Conservation (phyloP, 345 rosid species). For the Boechera retrofracta region DNA sequence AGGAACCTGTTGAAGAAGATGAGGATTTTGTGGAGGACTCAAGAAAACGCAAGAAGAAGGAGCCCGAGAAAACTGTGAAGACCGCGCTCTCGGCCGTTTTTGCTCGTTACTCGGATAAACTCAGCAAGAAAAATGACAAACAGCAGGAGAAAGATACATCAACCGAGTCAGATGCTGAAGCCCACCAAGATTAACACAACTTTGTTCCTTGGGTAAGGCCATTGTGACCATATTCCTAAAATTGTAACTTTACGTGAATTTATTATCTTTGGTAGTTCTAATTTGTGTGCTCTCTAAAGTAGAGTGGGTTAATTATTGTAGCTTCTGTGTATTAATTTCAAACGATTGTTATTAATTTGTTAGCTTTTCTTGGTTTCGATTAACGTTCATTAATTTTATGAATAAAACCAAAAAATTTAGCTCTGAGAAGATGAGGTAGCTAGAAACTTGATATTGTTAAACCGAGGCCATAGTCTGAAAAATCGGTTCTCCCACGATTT, state of each 20-base stretch:
- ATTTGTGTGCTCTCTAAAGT: background rate
- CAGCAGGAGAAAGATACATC: constrained; percentile 22
- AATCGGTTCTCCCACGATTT: too few species aligned
- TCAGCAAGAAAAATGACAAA: constrained; percentile 42
- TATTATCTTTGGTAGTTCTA: background rate
- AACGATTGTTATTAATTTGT: background rate
- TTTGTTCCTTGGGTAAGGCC: background rate
- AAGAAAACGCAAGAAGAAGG: constrained; percentile 59
- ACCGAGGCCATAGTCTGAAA: background rate
- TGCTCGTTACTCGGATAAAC: constrained; percentile 61
- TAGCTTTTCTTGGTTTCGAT: background rate
- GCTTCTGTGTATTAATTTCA: background rate
- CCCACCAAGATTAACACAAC: constrained; percentile 16
- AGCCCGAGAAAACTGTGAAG: constrained; percentile 68
- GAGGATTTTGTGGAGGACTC: constrained; percentile 52
- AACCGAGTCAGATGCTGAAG: constrained; percentile 29
- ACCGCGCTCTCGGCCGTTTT: constrained; percentile 80
- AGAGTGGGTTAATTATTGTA: background rate
- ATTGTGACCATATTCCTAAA: constrained; percentile 1
- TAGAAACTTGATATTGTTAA: background rate
- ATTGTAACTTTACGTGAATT: constrained; percentile 2
- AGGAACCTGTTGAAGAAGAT: constrained; percentile 51
- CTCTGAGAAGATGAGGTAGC: background rate
- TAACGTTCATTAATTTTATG: background rate
- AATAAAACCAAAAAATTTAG: background rate